Evolutionary conservation across 345 rosid species (phyloP), one percentile per base, ranked within the genome.

Genomic region (Carallia pectinifolia): DNA sequence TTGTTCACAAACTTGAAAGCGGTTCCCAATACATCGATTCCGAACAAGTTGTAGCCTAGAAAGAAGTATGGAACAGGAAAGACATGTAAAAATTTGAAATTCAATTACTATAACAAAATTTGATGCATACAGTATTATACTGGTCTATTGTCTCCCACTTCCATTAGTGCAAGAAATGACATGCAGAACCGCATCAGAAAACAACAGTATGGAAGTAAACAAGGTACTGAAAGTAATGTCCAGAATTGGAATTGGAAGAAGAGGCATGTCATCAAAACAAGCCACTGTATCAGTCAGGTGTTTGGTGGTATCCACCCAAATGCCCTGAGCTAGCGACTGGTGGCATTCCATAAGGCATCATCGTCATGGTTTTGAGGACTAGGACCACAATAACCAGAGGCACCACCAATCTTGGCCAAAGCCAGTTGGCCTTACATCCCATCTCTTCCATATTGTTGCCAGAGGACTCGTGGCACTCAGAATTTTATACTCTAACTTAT

Each of bases 381-480:
- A 38, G 67, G 44, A 36, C 55, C 33, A 27, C 61, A 54, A 63
- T 53, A 61, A 29, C 68, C 72, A 23, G 71, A 40, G 61, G 68
- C 59, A 18, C 64, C 75, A 31, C 55, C 62, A 19, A 60, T 67
- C 55, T 70, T 65, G 30, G 67, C 31, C 67, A 76, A 39, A 59
- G 67, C 66, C 33, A 47, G 19, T 66, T 76, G 79, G 13, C 80
- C 76, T 36, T 62, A 76, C 71, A 76, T 61, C 29, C 80, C 80
- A 36, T 75, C 65, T 27, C 53, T 64, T 18, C 75, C 76, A 58
- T 77, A 77, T 7, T 77, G 76, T 50, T 71, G 62, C 80, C 76
- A 77, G 8, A 72, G 55, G 23, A 23, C 23, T 23, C 23, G 23
- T 23, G 23, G 23, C 23, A 23, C 23, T 23, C 23, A 23, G 23